A percentile compares a stretch with the other conserved stretches of the same genome.
Evolutionary conservation across 805 yeast genomes (phyloP).

Genomic region (Starmerella asiatica): DNA sequence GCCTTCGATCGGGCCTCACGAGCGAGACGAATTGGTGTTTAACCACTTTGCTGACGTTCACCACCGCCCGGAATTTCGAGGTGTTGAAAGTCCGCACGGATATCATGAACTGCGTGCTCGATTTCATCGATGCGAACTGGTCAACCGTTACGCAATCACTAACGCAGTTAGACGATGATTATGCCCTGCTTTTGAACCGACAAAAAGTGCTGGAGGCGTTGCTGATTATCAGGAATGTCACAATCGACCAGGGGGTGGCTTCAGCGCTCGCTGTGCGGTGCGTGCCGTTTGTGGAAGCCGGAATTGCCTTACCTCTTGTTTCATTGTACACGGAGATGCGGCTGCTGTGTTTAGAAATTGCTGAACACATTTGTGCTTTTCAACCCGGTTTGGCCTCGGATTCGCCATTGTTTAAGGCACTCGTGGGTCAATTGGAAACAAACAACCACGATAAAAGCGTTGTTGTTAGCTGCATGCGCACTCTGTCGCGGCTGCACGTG

Average conservation of each 20-base stretch:
- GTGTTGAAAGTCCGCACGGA: constrained; percentile 11
- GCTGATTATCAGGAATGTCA: constrained; percentile 62
- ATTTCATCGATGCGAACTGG: constrained; percentile 11
- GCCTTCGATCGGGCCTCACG: constrained; percentile 49
- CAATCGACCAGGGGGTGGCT: constrained; percentile 74
- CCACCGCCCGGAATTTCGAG: constrained; percentile 17
- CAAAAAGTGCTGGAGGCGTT: constrained; percentile 36
- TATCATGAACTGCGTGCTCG: constrained; percentile 9
- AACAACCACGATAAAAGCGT: constrained; percentile 50
- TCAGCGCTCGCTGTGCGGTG: constrained; percentile 37
- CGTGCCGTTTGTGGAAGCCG: constrained; percentile 31
- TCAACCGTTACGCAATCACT: constrained; percentile 7
- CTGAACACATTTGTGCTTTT: constrained; percentile 57
- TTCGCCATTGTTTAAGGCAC: constrained; percentile 47
- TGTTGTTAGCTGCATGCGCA: constrained; percentile 55
- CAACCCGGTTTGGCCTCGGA: constrained; percentile 59
- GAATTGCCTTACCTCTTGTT: constrained; percentile 20
- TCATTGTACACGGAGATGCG: constrained; percentile 25
- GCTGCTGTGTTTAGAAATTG: constrained; percentile 50
- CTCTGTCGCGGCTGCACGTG: constrained; percentile 66
- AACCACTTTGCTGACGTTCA: constrained; percentile 37
- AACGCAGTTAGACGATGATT: constrained; percentile 12
- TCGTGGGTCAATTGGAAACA: constrained; percentile 36
- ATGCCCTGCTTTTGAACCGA: constrained; percentile 14
- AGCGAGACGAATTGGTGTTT: constrained; percentile 65